Base-by-base conservation (phyloP, 2,329 filamentous ascomycete genomes). In the Beauveria australis region DNA sequence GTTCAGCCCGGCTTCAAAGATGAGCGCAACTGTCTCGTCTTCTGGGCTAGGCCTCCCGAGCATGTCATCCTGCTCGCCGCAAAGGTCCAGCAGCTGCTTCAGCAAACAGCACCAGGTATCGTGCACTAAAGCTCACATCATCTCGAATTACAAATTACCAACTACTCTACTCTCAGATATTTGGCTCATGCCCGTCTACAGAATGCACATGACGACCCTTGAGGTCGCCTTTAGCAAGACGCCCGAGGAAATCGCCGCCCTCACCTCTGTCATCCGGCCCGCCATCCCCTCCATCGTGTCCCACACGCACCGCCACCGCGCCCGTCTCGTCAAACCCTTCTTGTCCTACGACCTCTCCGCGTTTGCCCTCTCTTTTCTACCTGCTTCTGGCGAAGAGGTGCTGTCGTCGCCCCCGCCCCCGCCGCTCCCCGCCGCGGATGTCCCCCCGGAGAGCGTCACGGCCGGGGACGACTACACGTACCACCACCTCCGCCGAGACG, bases 271-370 rank as follows among this genome's bases (percentile, higher is more conserved):
- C 9, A 76, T 96, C 59, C 75, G 80, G 10, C 76, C 82, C 2
- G 75, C 76, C 33, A 78, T 90, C 41, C 76, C 81, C 8, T 69
- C 75, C 10, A 83, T 96, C 64, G 82, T 84, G 5, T 83, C 87
- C 68, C 86, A 88, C 69, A 86, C 89, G 0, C 80, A 81, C 67
- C 71, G 75, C 4, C 87, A 92, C 70, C 86, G 89, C 49, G 78
- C 89, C 1, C 84, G 90, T 12, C 83, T 97, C 3, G 84, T 95
- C 63, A 94, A 89, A 72, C 93, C 93, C 1, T 80, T 89, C 71
- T 72, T 97, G 51, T 91, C 89, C 26, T 96, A 89, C 70, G 93
- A 97, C 71, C 82, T 89, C 1, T 87, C 91, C 5, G 93, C 92
- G 18, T 79, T 97, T 60, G 93, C 93, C 1, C 75, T 97, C 40